Percentiles rank a stretch among this genome's conserved stretches.
phyloP scores from a whole-genome alignment of 495 filamentous ascomycete genomes.

The Collariella sp. region DNA sequence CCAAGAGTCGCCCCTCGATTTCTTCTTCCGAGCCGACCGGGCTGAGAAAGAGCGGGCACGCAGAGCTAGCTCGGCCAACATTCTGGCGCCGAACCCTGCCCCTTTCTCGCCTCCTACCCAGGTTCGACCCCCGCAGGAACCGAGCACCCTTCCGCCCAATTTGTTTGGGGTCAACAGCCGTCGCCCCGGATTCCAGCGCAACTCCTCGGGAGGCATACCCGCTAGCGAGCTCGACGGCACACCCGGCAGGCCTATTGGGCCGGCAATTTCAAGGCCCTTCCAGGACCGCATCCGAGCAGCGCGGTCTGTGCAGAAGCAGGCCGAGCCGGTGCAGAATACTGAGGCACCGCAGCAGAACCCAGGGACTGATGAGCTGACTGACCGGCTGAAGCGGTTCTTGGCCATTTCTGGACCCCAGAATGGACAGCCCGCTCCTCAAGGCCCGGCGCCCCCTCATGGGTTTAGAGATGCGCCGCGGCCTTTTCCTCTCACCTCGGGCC shows the following conservation, averaged over 20 bases:
- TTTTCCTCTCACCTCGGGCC: background rate
- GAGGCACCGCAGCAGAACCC: slow-evolving; percentile 7
- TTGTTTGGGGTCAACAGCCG: slow-evolving; percentile 17
- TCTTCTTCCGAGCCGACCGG: slow-evolving; percentile 79
- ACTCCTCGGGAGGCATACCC: slow-evolving; percentile 49
- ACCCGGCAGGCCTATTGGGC: slow-evolving; percentile 44
- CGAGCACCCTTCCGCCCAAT: slow-evolving; percentile 26
- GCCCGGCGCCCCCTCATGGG: background rate
- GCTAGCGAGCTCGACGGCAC: slow-evolving; percentile 56
- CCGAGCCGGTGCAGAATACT: slow-evolving; percentile 8
- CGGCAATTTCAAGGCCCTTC: slow-evolving; percentile 60
- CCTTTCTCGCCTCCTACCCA: slow-evolving; percentile 32
- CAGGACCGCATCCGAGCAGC: slow-evolving; percentile 56
- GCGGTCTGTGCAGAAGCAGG: slow-evolving; percentile 22
- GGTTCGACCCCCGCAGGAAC: slow-evolving; percentile 28
- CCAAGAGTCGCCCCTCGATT: slow-evolving; percentile 71
- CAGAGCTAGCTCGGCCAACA: slow-evolving; percentile 38
- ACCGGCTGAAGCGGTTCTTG: slow-evolving; percentile 28
- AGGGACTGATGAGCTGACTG: slow-evolving; percentile 18
- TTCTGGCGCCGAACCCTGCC: slow-evolving; percentile 17
- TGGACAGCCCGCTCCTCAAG: background rate
- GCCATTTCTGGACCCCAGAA: slow-evolving; percentile 12
- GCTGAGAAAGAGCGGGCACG: slow-evolving; percentile 58
- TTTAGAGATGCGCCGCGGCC: too few relatives aligned
- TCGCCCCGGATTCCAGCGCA: slow-evolving; percentile 25